These are phyloP conservation scores for Penicillium crystallinum DNA, from an alignment of 495 filamentous ascomycete species.

Conservation along the genomic window DNA sequence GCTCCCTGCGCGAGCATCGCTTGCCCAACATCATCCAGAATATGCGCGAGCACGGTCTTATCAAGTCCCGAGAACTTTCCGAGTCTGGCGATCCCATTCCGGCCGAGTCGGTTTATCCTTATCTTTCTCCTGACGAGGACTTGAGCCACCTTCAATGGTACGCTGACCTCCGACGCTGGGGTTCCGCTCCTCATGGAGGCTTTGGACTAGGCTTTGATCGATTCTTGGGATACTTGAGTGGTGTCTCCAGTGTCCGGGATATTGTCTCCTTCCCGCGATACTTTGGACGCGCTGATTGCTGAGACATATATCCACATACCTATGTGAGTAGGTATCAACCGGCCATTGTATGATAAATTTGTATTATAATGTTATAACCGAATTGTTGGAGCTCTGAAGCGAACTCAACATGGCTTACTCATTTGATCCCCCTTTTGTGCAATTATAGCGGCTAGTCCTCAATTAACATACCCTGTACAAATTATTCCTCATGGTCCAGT, in stretches of 20 bases:
- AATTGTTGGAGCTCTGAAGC: background rate
- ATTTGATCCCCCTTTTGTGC: background rate
- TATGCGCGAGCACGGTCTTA: conserved; percentile 63
- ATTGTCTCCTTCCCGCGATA: conserved; percentile 85
- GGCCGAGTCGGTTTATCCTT: conserved; percentile 29
- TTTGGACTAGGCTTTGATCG: conserved; percentile 95
- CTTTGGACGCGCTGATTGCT: conserved; percentile 89
- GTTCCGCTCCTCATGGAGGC: conserved; percentile 90
- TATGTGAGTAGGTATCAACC: background rate
- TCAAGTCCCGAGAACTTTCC: conserved; percentile 21
- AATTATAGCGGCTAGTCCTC: too few relatives aligned
- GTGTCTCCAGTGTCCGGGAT: conserved; percentile 80
- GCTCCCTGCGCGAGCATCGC: conserved; percentile 89
- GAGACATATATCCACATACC: background rate
- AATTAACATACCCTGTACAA: background rate
- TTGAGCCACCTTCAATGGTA: conserved; percentile 76
- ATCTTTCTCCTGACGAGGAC: conserved; percentile 41
- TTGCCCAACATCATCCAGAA: conserved; percentile 61
- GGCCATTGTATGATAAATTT: conserved; percentile 16
- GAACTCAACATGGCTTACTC: background rate
- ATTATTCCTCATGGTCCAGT: too few relatives aligned
- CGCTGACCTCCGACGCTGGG: conserved; percentile 88
- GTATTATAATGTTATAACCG: conserved; percentile 10
- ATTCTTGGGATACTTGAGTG: conserved; percentile 78
- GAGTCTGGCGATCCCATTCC: conserved; percentile 9